Percentiles rank a stretch among this genome's conserved stretches.
These are phyloP conservation scores for Trichoderma gracile DNA, from an alignment of 2,329 filamentous ascomycete genomes.

Conservation along the genomic window DNA sequence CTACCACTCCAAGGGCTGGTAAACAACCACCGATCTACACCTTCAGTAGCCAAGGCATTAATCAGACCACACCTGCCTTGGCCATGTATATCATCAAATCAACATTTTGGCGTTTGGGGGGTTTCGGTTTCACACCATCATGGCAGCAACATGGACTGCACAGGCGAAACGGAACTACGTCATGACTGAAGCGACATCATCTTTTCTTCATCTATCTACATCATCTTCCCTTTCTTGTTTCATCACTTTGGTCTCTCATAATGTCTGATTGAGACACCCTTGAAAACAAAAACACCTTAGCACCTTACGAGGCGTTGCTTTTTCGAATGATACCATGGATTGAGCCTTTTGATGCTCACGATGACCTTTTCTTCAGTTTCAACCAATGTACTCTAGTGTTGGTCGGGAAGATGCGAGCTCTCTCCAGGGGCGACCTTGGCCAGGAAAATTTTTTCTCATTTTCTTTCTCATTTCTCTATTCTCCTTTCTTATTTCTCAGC, in stretches of 20 bases:
- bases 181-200: slow-evolving; percentile 22
- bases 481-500: slow-evolving; percentile 7
- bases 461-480: not conserved
- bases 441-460: slow-evolving; percentile 18
- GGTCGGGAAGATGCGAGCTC: slow-evolving; percentile 22
- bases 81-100: slow-evolving; percentile 23
- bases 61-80: slow-evolving; percentile 1
- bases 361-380: slow-evolving; percentile 4
- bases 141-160: slow-evolving; percentile 17
- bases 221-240: slow-evolving; percentile 13
- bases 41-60: slow-evolving; percentile 16
- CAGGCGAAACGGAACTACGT: slow-evolving; percentile 24
- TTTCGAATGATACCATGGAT: slow-evolving; percentile 27
- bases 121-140: slow-evolving; percentile 20
- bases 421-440: slow-evolving; percentile 27
- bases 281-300: slow-evolving; percentile 10
- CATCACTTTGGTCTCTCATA: slow-evolving; percentile 24
- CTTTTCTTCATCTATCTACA: not conserved
- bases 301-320: slow-evolving; percentile 26
- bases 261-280: slow-evolving; percentile 22
- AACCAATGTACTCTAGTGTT: slow-evolving; percentile 25
- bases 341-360: slow-evolving; percentile 22
- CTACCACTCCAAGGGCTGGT: slow-evolving; percentile 49
- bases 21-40: slow-evolving; percentile 1
- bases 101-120: slow-evolving; percentile 19